These are phyloP conservation scores for Escallonia herrerae DNA, from an alignment of 129 eudicot genomes.

Conservation along the genomic window DNA sequence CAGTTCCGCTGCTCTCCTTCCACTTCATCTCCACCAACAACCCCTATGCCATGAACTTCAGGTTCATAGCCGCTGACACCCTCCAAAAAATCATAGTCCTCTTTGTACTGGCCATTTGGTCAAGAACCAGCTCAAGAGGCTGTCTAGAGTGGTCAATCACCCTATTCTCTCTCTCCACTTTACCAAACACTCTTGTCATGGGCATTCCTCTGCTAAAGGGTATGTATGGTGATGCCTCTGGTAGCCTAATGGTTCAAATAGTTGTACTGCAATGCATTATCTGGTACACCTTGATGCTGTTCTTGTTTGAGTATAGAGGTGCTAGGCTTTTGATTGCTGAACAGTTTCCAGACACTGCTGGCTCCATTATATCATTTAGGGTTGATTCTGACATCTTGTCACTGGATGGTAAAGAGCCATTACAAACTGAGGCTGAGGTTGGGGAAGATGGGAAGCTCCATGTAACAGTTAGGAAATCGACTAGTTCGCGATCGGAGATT, in stretches of 20 bases:
- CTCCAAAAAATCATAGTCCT: slow-evolving; percentile 74
- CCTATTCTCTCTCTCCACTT: slow-evolving; percentile 62
- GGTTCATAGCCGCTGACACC: slow-evolving; percentile 87
- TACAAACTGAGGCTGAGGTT: slow-evolving; percentile 79
- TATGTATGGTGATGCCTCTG: slow-evolving; percentile 83
- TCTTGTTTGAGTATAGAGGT: slow-evolving; percentile 83
- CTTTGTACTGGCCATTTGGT: slow-evolving; percentile 52
- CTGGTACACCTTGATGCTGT: slow-evolving; percentile 88
- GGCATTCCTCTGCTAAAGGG: slow-evolving; percentile 83
- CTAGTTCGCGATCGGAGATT: slow-evolving; percentile 73
- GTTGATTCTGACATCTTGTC: slow-evolving; percentile 78
- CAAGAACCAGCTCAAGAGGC: slow-evolving; percentile 57
- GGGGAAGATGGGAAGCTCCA: slow-evolving; percentile 87
- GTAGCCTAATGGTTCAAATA: slow-evolving; percentile 88
- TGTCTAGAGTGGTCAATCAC: slow-evolving; percentile 92
- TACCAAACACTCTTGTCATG: slow-evolving; percentile 92
- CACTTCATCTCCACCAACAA: slow-evolving; percentile 90
- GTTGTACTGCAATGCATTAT: slow-evolving; percentile 83
- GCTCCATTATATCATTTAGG: slow-evolving; percentile 60
- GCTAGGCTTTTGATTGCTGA: slow-evolving; percentile 71
- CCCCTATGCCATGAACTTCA: slow-evolving; percentile 80
- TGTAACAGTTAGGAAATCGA: slow-evolving; percentile 70
- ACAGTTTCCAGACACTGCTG: slow-evolving; percentile 89
- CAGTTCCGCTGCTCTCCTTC: slow-evolving; percentile 83
- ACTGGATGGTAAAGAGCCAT: slow-evolving; percentile 74